phyloP scores from a whole-genome alignment of 192 early-diverging fungal genomes.

The Coemansia sp. region DNA sequence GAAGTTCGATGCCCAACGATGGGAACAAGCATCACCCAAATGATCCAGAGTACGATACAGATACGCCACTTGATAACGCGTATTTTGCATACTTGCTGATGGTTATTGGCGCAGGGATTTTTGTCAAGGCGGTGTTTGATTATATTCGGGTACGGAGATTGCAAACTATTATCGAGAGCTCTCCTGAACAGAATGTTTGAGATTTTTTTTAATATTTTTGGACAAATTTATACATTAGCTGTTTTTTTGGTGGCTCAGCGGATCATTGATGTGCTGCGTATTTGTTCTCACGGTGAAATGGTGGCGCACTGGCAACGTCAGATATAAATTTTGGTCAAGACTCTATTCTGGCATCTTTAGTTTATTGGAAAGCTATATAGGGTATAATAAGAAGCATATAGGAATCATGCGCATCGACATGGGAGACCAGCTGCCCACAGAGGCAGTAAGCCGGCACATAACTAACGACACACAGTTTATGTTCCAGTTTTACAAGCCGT shows the following conservation, averaged over 20 bases:
- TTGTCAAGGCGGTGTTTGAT: slow-evolving; percentile 70
- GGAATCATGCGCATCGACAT: slow-evolving; percentile 17
- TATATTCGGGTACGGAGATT: slow-evolving; percentile 70
- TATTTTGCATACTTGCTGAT: slow-evolving; percentile 75
- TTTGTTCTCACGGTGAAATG: neutral
- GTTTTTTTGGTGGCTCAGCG: neutral
- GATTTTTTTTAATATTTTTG: slow-evolving; percentile 5
- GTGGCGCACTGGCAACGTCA: neutral
- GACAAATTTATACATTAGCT: neutral
- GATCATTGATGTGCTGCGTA: neutral
- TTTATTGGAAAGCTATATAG: no score
- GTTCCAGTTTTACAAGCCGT: slow-evolving; percentile 54
- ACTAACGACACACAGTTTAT: slow-evolving; percentile 51
- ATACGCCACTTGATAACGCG: slow-evolving; percentile 58
- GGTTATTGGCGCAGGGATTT: slow-evolving; percentile 71
- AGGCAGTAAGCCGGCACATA: slow-evolving; percentile 11
- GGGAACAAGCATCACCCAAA: neutral
- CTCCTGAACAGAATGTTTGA: slow-evolving; percentile 54
- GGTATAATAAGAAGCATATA: neutral
- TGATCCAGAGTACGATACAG: slow-evolving; percentile 21
- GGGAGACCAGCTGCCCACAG: slow-evolving; percentile 13
- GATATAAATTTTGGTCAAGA: no score
- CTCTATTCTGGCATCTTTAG: no score
- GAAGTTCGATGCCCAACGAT: slow-evolving; percentile 16
- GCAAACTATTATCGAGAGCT: slow-evolving; percentile 66